Percentiles rank a stretch among this genome's conserved stretches.
phyloP scores from a whole-genome alignment of 164 flowering plant genomes.

The Umbellularia californica region DNA sequence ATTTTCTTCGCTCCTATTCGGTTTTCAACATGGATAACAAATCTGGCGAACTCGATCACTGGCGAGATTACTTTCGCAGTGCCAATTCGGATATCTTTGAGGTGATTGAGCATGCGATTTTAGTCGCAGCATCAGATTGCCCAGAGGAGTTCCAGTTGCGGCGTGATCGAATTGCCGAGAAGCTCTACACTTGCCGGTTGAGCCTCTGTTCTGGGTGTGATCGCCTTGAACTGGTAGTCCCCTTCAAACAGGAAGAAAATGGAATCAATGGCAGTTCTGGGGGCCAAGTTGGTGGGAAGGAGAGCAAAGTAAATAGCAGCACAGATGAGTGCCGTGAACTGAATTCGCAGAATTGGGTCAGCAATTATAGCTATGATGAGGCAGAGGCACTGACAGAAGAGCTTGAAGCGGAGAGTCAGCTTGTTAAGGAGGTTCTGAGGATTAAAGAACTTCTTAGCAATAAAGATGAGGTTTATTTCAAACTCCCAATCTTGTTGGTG shows the following conservation, averaged over 20 bases:
- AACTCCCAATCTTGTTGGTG: neutral
- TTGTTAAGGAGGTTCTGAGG: constrained; percentile 68
- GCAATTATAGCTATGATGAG: constrained; percentile 64
- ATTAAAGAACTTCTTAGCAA: constrained; percentile 61
- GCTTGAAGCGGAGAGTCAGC: constrained; percentile 63
- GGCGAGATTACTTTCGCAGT: constrained; percentile 32
- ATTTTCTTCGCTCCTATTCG: neutral
- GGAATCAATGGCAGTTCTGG: constrained; percentile 27
- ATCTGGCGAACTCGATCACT: constrained; percentile 21
- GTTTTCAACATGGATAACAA: constrained; percentile 8
- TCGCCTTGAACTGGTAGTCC: constrained; percentile 19
- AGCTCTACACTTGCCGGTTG: constrained; percentile 23
- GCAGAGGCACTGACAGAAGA: constrained; percentile 90
- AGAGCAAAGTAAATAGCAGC: constrained; percentile 50
- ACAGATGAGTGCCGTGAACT: constrained; percentile 27
- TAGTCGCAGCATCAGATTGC: constrained; percentile 33
- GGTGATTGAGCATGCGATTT: constrained; percentile 31
- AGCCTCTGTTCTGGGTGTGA: constrained; percentile 28
- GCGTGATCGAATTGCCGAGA: constrained; percentile 35
- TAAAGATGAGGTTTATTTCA: constrained; percentile 52
- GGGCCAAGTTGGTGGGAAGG: constrained; percentile 26
- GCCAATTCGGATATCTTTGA: constrained; percentile 29
- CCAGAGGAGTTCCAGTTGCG: constrained; percentile 29
- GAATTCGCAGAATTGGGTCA: constrained; percentile 27
- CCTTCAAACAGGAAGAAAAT: constrained; percentile 22